Percentiles rank a stretch among this genome's conserved stretches.
These are phyloP conservation scores for Taphrina flavorubra DNA, from an alignment of 1,139 yeast species.

Conservation along the genomic window DNA sequence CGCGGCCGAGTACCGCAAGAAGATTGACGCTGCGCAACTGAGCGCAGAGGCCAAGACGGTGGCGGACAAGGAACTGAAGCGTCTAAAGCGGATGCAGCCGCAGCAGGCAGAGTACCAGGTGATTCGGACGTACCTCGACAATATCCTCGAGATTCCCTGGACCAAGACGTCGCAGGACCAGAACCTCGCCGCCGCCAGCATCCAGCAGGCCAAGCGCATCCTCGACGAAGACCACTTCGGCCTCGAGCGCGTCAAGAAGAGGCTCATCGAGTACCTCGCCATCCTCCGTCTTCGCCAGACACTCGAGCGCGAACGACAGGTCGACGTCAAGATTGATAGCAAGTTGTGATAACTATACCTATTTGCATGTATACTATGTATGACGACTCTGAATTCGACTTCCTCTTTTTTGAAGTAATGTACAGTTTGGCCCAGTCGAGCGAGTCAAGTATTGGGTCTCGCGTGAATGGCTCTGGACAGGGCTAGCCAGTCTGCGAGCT, in stretches of 20 bases:
- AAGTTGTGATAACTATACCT: neutral
- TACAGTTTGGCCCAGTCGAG: neutral
- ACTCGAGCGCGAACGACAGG: constrained; percentile 30
- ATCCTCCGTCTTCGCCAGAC: constrained; percentile 65
- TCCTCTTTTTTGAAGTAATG: neutral
- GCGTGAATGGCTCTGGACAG: constrained; percentile 26
- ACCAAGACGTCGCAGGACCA: constrained; percentile 49
- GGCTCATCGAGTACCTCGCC: constrained; percentile 80
- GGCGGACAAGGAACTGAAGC: constrained; percentile 66
- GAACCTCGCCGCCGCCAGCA: constrained; percentile 55
- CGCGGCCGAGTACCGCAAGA: constrained; percentile 49
- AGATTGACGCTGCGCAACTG: constrained; percentile 48
- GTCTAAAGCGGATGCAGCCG: constrained; percentile 67
- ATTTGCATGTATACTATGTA: neutral
- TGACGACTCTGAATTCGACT: no score
- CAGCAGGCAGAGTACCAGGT: constrained; percentile 78
- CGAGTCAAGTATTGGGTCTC: neutral
- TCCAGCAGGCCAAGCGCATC: constrained; percentile 62
- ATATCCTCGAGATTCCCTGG: constrained; percentile 68
- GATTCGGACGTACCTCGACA: constrained; percentile 70
- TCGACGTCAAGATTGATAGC: constrained; percentile 24
- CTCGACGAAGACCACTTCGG: constrained; percentile 86
- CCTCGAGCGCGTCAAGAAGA: constrained; percentile 73
- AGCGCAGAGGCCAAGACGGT: constrained; percentile 54
- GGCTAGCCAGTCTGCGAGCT: constrained; percentile 23